A percentile compares a stretch with the other conserved stretches of the same genome.
phyloP scores from a whole-genome alignment of 345 rosid genomes.

The Rhizophora mangle region DNA sequence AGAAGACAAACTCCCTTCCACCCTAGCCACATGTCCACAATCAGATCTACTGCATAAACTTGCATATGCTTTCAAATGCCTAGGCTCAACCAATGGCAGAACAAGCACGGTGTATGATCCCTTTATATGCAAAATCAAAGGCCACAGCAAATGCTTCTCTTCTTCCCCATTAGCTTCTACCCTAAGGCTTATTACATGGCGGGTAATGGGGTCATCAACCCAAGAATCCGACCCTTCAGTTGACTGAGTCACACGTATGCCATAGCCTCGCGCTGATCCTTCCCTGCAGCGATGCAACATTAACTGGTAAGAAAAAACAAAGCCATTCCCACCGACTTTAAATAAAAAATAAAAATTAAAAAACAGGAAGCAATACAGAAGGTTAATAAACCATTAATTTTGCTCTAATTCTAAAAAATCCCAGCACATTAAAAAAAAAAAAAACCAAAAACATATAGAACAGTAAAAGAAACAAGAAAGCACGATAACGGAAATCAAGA shows the following conservation, averaged over 20 bases:
- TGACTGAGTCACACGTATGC: slow-evolving; percentile 67
- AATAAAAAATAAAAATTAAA: too few relatives aligned
- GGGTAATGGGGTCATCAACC: slow-evolving; percentile 92
- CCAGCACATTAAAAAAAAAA: too few relatives aligned
- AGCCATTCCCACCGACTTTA: neutral
- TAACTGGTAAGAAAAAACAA: neutral
- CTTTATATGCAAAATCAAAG: slow-evolving; percentile 67
- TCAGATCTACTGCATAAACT: slow-evolving; percentile 57
- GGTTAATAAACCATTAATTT: too few relatives aligned
- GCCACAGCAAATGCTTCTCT: slow-evolving; percentile 65
- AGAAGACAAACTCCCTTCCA: slow-evolving; percentile 63
- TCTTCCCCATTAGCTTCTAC: slow-evolving; percentile 41
- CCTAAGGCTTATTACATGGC: slow-evolving; percentile 64
- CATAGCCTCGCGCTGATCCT: slow-evolving; percentile 75
- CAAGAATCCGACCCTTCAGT: slow-evolving; percentile 79
- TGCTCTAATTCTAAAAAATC: too few relatives aligned
- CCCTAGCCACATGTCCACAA: slow-evolving; percentile 75
- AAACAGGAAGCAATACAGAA: too few relatives aligned
- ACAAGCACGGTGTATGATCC: slow-evolving; percentile 57
- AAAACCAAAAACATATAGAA: too few relatives aligned
- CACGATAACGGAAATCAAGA: neutral
- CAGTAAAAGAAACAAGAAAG: neutral
- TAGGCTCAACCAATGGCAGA: slow-evolving; percentile 72
- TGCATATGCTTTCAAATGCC: slow-evolving; percentile 52
- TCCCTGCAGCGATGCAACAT: slow-evolving; percentile 44